These are phyloP conservation scores for Flaveria ramosissima DNA, from an alignment of 129 eudicot genomes.

Conservation along the genomic window DNA sequence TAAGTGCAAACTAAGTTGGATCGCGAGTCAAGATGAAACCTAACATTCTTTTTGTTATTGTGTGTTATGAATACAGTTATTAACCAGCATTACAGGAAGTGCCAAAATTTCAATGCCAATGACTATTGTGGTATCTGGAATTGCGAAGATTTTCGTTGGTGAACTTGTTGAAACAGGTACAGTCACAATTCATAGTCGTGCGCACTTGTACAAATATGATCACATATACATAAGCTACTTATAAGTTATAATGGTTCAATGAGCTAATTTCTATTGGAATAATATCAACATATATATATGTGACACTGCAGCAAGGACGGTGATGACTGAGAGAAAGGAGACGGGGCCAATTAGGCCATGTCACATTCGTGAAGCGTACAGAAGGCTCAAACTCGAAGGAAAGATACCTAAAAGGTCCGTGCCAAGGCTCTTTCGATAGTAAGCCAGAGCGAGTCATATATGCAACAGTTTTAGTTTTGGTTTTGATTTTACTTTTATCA, in stretches of 20 bases:
- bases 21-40: not conserved
- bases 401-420: constrained; percentile 85
- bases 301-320: constrained; percentile 60
- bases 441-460: not conserved
- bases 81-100: constrained; percentile 85
- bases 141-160: constrained; percentile 94
- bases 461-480: constrained; percentile 1
- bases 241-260: not conserved
- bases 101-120: constrained; percentile 80
- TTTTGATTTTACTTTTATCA: constrained; percentile 5
- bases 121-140: constrained; percentile 96
- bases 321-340: constrained; percentile 86
- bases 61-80: constrained; percentile 51
- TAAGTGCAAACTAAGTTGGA: not conserved
- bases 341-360: constrained; percentile 88
- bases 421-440: constrained; percentile 79
- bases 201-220: not conserved
- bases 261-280: not conserved
- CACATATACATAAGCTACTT: not conserved
- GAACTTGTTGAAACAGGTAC: constrained; percentile 92
- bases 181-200: not conserved
- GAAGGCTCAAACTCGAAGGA: constrained; percentile 88
- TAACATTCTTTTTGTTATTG: constrained; percentile 13
- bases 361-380: constrained; percentile 90
- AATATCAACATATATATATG: not conserved